Conservation (phyloP, 1,284 basidiomycete genomes). For the Ceratobasidium sp. region DNA sequence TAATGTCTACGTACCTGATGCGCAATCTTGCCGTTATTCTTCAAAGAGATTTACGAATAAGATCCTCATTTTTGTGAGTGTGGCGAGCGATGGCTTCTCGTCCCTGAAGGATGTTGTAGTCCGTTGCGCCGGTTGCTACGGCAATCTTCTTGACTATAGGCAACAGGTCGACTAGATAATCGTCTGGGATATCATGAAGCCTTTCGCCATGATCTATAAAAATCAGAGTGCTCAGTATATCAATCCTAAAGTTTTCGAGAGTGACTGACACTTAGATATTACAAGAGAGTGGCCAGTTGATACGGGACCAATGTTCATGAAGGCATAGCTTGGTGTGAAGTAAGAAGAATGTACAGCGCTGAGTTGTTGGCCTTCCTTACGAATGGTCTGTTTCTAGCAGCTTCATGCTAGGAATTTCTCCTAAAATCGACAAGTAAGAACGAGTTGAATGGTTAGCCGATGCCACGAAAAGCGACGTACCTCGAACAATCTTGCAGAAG, state of each 20-base stretch:
- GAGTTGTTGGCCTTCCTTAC: slow-evolving; percentile 62
- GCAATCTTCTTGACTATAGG: slow-evolving; percentile 91
- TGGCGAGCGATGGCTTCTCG: slow-evolving; percentile 19
- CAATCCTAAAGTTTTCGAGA: too few species aligned
- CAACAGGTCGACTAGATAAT: slow-evolving; percentile 77
- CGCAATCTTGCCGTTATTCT: slow-evolving; percentile 87
- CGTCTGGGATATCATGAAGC: slow-evolving; percentile 82
- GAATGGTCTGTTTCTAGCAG: slow-evolving; percentile 80
- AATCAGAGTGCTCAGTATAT: too few species aligned
- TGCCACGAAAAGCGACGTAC: slow-evolving; percentile 73
- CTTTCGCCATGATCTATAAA: slow-evolving; percentile 78
- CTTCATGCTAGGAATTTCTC: slow-evolving; percentile 76
- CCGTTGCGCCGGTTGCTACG: slow-evolving; percentile 73
- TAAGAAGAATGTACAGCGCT: too few species aligned
- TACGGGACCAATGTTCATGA: slow-evolving; percentile 90
- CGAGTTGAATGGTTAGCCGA: neutral
- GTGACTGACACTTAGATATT: slow-evolving; percentile 82
- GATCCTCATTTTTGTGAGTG: neutral
- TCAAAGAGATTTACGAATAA: too few species aligned
- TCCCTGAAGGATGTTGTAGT: slow-evolving; percentile 89
- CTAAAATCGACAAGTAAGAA: slow-evolving; percentile 45
- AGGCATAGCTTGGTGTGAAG: slow-evolving; percentile 66
- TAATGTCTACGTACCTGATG: slow-evolving; percentile 68
- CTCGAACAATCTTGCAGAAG: slow-evolving; percentile 93
- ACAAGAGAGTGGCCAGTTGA: slow-evolving; percentile 87